phyloP scores from a whole-genome alignment of 192 early-diverging fungal species.

The Backusella sp. region DNA sequence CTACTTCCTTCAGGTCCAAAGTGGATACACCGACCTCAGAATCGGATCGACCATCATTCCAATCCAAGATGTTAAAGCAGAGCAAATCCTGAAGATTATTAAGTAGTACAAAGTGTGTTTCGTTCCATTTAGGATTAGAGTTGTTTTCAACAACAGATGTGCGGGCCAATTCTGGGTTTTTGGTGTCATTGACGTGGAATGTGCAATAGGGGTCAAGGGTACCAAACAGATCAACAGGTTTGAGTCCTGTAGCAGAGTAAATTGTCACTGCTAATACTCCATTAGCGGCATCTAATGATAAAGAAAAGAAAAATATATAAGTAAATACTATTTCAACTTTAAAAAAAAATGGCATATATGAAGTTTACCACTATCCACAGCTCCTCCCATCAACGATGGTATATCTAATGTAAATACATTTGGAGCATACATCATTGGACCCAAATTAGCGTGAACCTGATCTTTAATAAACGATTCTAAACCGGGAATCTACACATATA shows the following conservation, averaged over 20 bases:
- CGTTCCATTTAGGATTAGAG: constrained; percentile 85
- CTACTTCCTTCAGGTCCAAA: constrained; percentile 42
- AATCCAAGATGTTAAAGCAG: constrained; percentile 78
- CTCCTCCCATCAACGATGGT: constrained; percentile 71
- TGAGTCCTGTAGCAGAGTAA: constrained; percentile 76
- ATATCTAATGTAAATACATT: constrained; percentile 79
- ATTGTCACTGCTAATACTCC: constrained; percentile 85
- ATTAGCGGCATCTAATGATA: constrained; percentile 59
- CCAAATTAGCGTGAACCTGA: constrained; percentile 65
- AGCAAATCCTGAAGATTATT: constrained; percentile 74
- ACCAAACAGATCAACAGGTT: constrained; percentile 84
- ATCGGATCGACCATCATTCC: constrained; percentile 72
- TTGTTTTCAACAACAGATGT: constrained; percentile 73
- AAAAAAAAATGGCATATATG: not conserved
- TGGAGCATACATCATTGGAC: constrained; percentile 84
- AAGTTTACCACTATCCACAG: constrained; percentile 44
- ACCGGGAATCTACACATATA: constrained; percentile 65
- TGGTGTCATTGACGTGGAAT: constrained; percentile 61
- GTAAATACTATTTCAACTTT: not conserved
- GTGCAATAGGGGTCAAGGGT: constrained; percentile 86
- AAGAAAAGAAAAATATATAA: not conserved
- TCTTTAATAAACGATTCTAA: constrained; percentile 74
- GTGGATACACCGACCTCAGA: constrained; percentile 61
- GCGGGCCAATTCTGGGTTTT: constrained; percentile 57
- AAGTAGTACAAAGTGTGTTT: constrained; percentile 75